Evolutionary conservation across 2,329 filamentous ascomycete genomes (phyloP).

Genomic region (Cytospora chrysosperma): DNA sequence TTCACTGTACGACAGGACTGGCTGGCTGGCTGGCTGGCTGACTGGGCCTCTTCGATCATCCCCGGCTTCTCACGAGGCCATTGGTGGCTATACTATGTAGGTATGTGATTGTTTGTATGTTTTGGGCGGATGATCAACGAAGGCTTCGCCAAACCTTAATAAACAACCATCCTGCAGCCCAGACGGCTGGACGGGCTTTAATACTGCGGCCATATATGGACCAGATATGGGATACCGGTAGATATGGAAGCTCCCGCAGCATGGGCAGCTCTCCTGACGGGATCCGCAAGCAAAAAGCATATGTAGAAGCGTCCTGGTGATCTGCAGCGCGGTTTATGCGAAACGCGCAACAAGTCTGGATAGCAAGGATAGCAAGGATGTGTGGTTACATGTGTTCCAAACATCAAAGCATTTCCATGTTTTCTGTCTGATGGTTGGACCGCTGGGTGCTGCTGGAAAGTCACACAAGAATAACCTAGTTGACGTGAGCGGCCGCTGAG

Average conservation of each 20-base stretch:
- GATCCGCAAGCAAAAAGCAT: constrained; percentile 12
- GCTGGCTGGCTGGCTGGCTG: no score
- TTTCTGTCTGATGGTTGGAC: constrained; percentile 1
- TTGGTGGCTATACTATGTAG: no score
- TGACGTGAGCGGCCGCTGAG: not conserved
- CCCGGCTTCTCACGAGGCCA: no score
- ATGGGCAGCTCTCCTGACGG: not conserved
- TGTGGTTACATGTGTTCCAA: constrained; percentile 19
- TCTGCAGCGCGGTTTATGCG: constrained; percentile 20
- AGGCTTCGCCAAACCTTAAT: not conserved
- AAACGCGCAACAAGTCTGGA: constrained; percentile 19
- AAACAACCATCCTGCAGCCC: not conserved
- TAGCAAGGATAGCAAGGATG: not conserved
- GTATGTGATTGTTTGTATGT: no score
- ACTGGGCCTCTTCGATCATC: no score
- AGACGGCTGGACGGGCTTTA: not conserved
- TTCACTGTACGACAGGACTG: no score
- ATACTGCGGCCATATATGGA: not conserved
- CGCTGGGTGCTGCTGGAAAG: not conserved
- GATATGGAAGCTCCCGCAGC: not conserved
- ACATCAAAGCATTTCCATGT: constrained; percentile 14
- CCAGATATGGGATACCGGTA: no score
- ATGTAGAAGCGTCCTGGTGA: constrained; percentile 10
- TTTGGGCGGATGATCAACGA: not conserved
- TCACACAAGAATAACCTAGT: not conserved